Percentiles rank a stretch among this genome's conserved stretches.
Evolutionary conservation across 768 basidiomycete genomes (phyloP).

Genomic region (Phaeolepiota aurea): DNA sequence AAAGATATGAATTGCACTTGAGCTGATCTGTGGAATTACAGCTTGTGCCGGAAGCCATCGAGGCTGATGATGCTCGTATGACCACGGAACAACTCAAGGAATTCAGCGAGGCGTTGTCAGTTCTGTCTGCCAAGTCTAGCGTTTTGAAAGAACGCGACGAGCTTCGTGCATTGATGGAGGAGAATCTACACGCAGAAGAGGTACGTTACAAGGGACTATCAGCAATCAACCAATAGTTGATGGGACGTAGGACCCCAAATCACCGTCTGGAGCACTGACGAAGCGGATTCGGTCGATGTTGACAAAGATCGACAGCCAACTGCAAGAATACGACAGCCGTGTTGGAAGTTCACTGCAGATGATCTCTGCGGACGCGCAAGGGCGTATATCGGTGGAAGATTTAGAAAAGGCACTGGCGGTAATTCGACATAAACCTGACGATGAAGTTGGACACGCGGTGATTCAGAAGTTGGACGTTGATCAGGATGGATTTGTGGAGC

Average conservation of each 20-base stretch:
- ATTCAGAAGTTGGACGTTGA: constrained; percentile 94
- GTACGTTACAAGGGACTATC: constrained; percentile 27
- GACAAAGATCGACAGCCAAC: constrained; percentile 88
- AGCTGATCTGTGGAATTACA: constrained; percentile 19
- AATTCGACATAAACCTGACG: constrained; percentile 89
- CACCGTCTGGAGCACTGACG: constrained; percentile 79
- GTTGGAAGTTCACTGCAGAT: constrained; percentile 81
- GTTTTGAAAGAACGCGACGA: constrained; percentile 96
- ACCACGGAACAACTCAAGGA: constrained; percentile 94
- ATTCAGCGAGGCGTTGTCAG: constrained; percentile 81
- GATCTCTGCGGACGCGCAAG: constrained; percentile 80
- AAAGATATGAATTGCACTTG: no score
- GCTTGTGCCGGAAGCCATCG: constrained; percentile 55
- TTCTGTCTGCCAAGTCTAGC: constrained; percentile 88
- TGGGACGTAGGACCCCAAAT: constrained; percentile 57
- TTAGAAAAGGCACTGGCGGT: constrained; percentile 85
- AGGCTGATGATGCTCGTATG: constrained; percentile 83
- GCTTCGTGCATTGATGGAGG: constrained; percentile 85
- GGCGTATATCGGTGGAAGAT: constrained; percentile 83
- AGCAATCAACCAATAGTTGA: constrained; percentile 2
- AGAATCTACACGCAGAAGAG: constrained; percentile 86
- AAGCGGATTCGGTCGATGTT: constrained; percentile 96
- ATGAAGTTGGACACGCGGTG: constrained; percentile 79
- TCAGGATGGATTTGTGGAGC: constrained; percentile 90
- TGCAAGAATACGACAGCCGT: constrained; percentile 85